Base-by-base conservation (phyloP, 371 early-diverging fungal genomes). In the Mortierella sp. region DNA sequence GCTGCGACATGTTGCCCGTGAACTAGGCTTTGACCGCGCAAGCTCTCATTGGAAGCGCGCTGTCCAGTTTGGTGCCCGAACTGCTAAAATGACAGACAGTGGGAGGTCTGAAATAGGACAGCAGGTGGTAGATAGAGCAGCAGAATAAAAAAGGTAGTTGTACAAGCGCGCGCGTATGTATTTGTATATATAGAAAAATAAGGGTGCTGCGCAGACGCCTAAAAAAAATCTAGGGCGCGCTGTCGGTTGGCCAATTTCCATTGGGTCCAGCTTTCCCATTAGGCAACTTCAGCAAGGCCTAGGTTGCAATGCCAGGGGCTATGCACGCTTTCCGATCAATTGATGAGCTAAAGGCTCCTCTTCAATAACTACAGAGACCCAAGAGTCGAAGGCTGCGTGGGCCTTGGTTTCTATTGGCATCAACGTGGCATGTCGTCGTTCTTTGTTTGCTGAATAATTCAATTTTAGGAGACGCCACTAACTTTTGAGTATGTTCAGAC, bases 31-130 rank as follows among this genome's bases (percentile, higher is more conserved):
- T 32, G 55, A 71, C 0, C 75, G 89, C n/a, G 91, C 93, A 2
- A 91, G 93, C 71, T 84, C 84, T 1, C 90, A 92, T 63, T 92
- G 92, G 92, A 99, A 99, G 79, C 92, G 98, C 24, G 99, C 99
- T 0, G 96, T 99, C 65, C 99, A 99, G 85, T 99, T 99, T 92
- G 99, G 99, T 3, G 97, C 98, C 1, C 91, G 96, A 51, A 97
- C 97, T 0, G 98, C 98, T 18, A 97, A 97, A 88, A 98, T 98
- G 98, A 94, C 94, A 21, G 91, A 88, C 27, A 92, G 90, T 55
- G 86, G 88, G 55, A 84, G 91, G 12, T 74, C 88, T 49, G 94
- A 95, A 79, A 92, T 92, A 71, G 96, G 95, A 21, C 91, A 93
- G 70, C 83, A 89, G 72, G 79, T 83, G 35, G 86, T 88, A 16